Percentiles rank a stretch among this genome's conserved stretches.
These are phyloP conservation scores for Daldinia eschscholtzii DNA, from an alignment of 2,329 filamentous ascomycete species.

Conservation along the genomic window DNA sequence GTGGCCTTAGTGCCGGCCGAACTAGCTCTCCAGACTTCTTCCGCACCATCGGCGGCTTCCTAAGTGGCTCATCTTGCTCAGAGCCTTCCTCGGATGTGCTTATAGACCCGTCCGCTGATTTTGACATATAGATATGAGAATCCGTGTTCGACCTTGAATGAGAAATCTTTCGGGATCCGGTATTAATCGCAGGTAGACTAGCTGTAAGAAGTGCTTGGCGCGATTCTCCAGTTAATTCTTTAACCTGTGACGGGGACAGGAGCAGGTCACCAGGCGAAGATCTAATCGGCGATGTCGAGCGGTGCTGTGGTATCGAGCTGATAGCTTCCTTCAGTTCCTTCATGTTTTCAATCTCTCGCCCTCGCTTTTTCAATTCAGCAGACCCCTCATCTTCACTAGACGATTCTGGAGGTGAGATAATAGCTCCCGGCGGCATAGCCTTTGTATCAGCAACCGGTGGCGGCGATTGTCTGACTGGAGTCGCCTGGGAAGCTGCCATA, in stretches of 20 bases:
- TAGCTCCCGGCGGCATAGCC: slow-evolving; percentile 83
- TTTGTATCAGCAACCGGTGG: slow-evolving; percentile 80
- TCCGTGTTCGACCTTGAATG: slow-evolving; percentile 71
- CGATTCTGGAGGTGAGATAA: slow-evolving; percentile 93
- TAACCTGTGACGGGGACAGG: slow-evolving; percentile 54
- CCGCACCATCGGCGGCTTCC: slow-evolving; percentile 91
- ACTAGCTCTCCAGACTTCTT: slow-evolving; percentile 99
- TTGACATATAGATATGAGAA: slow-evolving; percentile 61
- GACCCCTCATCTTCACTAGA: slow-evolving; percentile 84
- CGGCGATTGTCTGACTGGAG: slow-evolving; percentile 82
- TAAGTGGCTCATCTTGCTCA: slow-evolving; percentile 66
- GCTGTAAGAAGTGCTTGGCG: slow-evolving; percentile 64
- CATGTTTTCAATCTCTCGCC: slow-evolving; percentile 65
- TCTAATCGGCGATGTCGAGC: slow-evolving; percentile 67
- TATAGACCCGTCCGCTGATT: slow-evolving; percentile 63
- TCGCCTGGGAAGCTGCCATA: slow-evolving; percentile 57
- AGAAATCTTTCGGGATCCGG: slow-evolving; percentile 57
- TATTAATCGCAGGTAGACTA: slow-evolving; percentile 58
- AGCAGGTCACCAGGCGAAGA: slow-evolving; percentile 55
- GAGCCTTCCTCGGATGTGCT: slow-evolving; percentile 72
- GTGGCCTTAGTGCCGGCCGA: slow-evolving; percentile 84
- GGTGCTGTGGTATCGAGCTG: slow-evolving; percentile 78
- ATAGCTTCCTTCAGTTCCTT: slow-evolving; percentile 85
- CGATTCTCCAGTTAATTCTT: slow-evolving; percentile 54
- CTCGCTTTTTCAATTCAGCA: slow-evolving; percentile 56